Base-by-base conservation (phyloP, 768 basidiomycete genomes). In the Mycena chlorophos region DNA sequence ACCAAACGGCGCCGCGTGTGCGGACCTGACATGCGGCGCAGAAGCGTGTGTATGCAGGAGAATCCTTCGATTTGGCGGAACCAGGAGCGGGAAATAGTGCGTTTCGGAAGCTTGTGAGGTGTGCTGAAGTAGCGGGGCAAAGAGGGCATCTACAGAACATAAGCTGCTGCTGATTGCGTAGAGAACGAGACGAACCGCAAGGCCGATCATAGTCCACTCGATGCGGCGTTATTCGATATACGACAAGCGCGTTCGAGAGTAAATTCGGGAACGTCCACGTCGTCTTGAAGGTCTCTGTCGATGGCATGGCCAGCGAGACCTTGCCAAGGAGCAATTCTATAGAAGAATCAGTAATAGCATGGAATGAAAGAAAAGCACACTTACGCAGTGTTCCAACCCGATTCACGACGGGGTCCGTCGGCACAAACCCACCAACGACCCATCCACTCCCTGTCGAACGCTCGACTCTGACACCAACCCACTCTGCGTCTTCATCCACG, bases 111-210 rank as follows among this genome's bases (percentile, higher is more conserved):
- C 65, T 48, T 79, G 73, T 0, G 89, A 84, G 0, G 75, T 75
- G 55, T 92, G 87, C 27, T 79, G 71, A 13, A 94, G 71, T n/a
- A 93, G 70, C 2, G 90, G 88, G 4, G 82, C 73, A 37, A 91
- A 72, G 5, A 85, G 65, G 1, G 79, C 64, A 34, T 75, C 88
- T 88, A 57, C 46, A 48, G 37, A 39, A 50, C 28, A 34, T 43
- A 34, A 52, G 5, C 14, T 55, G 31, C 46, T 25, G 31, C 49
- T 12, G 51, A 30, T 19, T 23, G 23, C n/a, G 45, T 58, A 5
- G 31, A 39, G 22, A 34, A 26, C 0, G 38, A 17, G 19, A 54
- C 67, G 19, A 64, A 75, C 75, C 73, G 58, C 77, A 79, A 56
- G 63, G 63, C 23, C 56, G 26, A n/a, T 65, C 52, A 10, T 58